Percentiles rank a stretch among this genome's conserved stretches.
These are phyloP conservation scores for Lotmaria passim DNA, from an alignment of 208 protist genomes.

Conservation along the genomic window DNA sequence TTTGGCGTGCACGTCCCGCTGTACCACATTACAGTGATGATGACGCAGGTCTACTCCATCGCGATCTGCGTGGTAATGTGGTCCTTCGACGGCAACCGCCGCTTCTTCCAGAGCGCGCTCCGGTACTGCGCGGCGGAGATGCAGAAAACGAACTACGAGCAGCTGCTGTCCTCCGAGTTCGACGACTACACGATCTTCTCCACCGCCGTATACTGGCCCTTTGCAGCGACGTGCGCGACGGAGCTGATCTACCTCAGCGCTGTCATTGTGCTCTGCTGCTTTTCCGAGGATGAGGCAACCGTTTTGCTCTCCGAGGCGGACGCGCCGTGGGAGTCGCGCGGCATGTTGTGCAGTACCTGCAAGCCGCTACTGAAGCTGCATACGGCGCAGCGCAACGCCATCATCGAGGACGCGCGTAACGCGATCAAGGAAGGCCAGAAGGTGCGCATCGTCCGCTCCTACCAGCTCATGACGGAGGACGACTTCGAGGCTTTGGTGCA, in stretches of 20 bases:
- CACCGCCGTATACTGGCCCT: conserved; percentile 73
- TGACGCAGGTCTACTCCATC: conserved; percentile 66
- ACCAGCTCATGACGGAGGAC: conserved; percentile 86
- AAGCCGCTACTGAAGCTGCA: conserved; percentile 82
- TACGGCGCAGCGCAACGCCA: conserved; percentile 83
- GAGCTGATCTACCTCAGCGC: conserved; percentile 63
- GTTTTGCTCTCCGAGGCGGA: conserved; percentile 78
- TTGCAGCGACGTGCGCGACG: conserved; percentile 56
- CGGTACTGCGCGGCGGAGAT: conserved; percentile 50
- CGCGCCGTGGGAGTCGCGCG: conserved; percentile 77
- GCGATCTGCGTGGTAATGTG: conserved; percentile 63
- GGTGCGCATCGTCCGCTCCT: conserved; percentile 86
- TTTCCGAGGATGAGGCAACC: conserved; percentile 58
- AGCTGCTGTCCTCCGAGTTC: conserved; percentile 62
- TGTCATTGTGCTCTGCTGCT: conserved; percentile 38
- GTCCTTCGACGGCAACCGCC: conserved; percentile 49
- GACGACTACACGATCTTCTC: conserved; percentile 71
- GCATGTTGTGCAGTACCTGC: conserved; percentile 59
- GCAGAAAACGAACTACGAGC: conserved; percentile 19
- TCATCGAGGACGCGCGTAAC: conserved; percentile 73
- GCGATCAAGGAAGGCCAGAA: conserved; percentile 67
- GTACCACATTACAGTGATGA: conserved; percentile 70
- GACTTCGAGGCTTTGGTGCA: conserved; percentile 78
- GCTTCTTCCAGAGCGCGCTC: conserved; percentile 63
- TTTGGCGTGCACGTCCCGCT: conserved; percentile 79